These are phyloP conservation scores for Fusarium fracticaudum DNA, from an alignment of 2,329 filamentous ascomycete genomes.

Conservation along the genomic window DNA sequence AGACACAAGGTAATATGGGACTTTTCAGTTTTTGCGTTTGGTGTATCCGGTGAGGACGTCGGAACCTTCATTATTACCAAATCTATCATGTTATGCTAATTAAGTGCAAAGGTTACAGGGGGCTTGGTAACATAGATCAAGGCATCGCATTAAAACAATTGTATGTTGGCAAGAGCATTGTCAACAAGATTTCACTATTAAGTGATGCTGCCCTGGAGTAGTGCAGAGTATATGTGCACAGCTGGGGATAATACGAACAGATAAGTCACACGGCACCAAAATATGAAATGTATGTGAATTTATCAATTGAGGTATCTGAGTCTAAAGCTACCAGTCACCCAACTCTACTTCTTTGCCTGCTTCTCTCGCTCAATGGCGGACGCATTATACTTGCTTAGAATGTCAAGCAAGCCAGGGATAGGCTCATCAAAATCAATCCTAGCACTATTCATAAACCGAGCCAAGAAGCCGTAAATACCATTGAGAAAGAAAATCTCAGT, in stretches of 20 bases:
- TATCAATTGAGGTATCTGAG: fast-evolving
- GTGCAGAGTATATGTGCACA: too few relatives aligned
- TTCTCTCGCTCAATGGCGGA: not conserved
- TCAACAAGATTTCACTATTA: too few relatives aligned
- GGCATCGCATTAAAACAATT: too few relatives aligned
- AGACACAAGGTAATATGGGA: fast-evolving
- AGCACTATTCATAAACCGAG: constrained; percentile 5
- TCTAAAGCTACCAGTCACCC: fast-evolving
- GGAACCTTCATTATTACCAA: too few relatives aligned
- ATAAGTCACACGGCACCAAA: fast-evolving
- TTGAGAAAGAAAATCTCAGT: constrained; percentile 7
- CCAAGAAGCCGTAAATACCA: constrained; percentile 8
- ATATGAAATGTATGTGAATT: fast-evolving
- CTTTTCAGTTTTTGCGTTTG: fast-evolving
- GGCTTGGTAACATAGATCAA: too few relatives aligned
- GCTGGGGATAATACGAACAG: fast-evolving
- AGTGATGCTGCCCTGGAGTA: too few relatives aligned
- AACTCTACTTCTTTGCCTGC: not conserved
- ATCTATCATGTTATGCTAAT: too few relatives aligned
- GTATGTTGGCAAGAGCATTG: fast-evolving
- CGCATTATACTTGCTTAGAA: constrained; percentile 1
- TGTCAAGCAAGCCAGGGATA: constrained; percentile 1
- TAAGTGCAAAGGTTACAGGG: fast-evolving
- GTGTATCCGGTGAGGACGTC: too few relatives aligned
- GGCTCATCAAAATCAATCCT: constrained; percentile 14